Conservation (phyloP, 2,329 filamentous ascomycete genomes). For the Alternaria dauci region DNA sequence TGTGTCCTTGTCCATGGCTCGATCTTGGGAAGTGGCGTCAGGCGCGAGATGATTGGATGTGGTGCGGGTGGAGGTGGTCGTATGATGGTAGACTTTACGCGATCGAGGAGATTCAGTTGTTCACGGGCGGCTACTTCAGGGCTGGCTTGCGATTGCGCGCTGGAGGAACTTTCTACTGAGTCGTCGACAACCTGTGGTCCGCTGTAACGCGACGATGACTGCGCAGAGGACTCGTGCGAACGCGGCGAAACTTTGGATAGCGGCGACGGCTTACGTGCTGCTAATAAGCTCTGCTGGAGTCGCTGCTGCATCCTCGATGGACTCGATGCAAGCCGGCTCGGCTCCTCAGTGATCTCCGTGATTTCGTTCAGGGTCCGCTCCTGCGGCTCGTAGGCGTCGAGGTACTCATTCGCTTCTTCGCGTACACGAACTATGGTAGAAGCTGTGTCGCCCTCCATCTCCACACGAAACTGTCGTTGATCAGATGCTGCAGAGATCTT, state of each 20-base stretch:
- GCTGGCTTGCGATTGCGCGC: conserved; percentile 14
- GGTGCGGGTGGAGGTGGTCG: conserved; percentile 21
- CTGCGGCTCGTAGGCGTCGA: conserved; percentile 45
- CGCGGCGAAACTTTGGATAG: conserved; percentile 13
- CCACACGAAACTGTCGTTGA: conserved; percentile 40
- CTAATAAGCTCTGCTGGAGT: conserved; percentile 29
- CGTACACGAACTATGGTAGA: conserved; percentile 44
- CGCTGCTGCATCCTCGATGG: conserved; percentile 30
- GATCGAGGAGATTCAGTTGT: conserved; percentile 8
- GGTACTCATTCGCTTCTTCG: conserved; percentile 45
- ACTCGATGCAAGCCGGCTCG: conserved; percentile 36
- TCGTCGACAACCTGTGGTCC: conserved; percentile 8
- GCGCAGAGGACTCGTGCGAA: conserved; percentile 1
- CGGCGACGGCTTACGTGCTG: conserved; percentile 23
- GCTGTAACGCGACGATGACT: neutral
- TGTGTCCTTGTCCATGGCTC: conserved; percentile 54
- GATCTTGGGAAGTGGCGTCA: conserved; percentile 42
- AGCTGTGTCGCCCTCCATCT: conserved; percentile 40
- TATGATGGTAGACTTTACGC: neutral
- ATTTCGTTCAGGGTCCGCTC: conserved; percentile 44
- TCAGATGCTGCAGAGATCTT: conserved; percentile 41
- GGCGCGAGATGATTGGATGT: conserved; percentile 39
- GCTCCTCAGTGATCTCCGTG: conserved; percentile 48
- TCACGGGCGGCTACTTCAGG: conserved; percentile 7
- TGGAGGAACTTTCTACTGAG: conserved; percentile 2